Conservation (phyloP, 192 early-diverging fungal genomes). For the Backusella circina region DNA sequence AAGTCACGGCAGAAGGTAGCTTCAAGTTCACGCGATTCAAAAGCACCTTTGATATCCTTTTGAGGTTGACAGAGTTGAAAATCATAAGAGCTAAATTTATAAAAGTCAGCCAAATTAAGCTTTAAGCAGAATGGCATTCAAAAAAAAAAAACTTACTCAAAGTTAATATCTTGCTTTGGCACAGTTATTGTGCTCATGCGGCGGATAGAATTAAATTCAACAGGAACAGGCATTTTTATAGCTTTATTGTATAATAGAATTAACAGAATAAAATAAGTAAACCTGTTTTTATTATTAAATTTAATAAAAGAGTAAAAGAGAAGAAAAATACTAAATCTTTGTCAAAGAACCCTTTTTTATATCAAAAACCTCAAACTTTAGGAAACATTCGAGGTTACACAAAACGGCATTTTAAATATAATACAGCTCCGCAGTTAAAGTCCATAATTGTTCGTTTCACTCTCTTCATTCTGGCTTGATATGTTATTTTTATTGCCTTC, state of each 20-base stretch:
- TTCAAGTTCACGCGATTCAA: slow-evolving; percentile 74
- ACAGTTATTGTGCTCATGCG: slow-evolving; percentile 29
- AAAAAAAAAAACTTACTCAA: slow-evolving; percentile 34
- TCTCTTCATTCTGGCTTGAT: neutral
- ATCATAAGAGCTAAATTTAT: slow-evolving; percentile 18
- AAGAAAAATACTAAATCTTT: neutral
- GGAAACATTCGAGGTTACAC: neutral
- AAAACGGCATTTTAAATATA: neutral
- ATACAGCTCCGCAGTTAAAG: neutral
- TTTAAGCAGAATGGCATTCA: neutral
- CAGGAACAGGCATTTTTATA: slow-evolving; percentile 29
- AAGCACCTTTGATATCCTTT: slow-evolving; percentile 25
- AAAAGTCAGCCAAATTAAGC: neutral
- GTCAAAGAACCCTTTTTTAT: neutral
- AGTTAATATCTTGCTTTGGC: slow-evolving; percentile 33
- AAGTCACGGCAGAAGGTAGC: slow-evolving; percentile 94
- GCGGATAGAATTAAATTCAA: slow-evolving; percentile 28
- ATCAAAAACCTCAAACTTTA: neutral
- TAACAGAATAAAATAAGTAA: neutral
- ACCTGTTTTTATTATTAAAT: slow-evolving; percentile 1
- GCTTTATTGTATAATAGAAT: neutral
- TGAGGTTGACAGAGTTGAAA: slow-evolving; percentile 26
- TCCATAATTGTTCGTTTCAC: neutral
- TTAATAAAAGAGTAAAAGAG: slow-evolving; percentile 14
- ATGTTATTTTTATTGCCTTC: neutral